Evolutionary conservation across 768 basidiomycete species (phyloP), one percentile per base, ranked within the genome.

Genomic region (Lactifluus echinatus): DNA sequence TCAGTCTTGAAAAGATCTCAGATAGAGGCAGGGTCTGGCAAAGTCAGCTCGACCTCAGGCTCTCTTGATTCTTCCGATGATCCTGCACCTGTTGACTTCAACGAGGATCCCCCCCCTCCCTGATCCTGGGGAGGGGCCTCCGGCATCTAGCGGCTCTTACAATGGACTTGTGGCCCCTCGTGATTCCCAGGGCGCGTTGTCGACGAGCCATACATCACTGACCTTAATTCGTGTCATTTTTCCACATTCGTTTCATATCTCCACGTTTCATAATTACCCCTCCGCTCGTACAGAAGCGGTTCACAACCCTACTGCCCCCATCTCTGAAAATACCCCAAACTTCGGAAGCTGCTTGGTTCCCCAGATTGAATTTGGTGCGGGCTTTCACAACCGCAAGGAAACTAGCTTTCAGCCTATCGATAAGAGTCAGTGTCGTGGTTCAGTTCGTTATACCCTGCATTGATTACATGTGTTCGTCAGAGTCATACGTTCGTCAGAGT

Each of bases 271-370:
- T 36, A 33, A 5, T 10, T 31, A 31, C 31, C 31, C 4, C 31
- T 31, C 31, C 31, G 10, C 31, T 24, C 29, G 17, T 14, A 4
- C 4, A 17, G 15, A 17, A 3, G 50, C 11, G n/a, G 4, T 0
- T 6, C 29, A 24, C 10, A 29, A 12, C 2, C 23, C 29, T 14
- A 11, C 26, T 10, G 24, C 29, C n/a, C 11, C 11, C 5, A 24
- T 1, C 8, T 8, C 26, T 10, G 24, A 17, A 51, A 51, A 40
- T 11, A 26, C 68, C 50, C 69, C 67, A 47, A 57, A 80, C 70
- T 83, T 84, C 57, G 81, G 82, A 34, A 72, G 67, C 23, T 83
- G 82, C 71, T 70, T 77, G 3, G 71, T 76, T 33, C 80, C 80
- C 17, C 68, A 79, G 66, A 80, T 84, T 48, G 72, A 76, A 53